phyloP scores from a whole-genome alignment of 371 early-diverging fungal genomes.

The Rhizopus microsporus region DNA sequence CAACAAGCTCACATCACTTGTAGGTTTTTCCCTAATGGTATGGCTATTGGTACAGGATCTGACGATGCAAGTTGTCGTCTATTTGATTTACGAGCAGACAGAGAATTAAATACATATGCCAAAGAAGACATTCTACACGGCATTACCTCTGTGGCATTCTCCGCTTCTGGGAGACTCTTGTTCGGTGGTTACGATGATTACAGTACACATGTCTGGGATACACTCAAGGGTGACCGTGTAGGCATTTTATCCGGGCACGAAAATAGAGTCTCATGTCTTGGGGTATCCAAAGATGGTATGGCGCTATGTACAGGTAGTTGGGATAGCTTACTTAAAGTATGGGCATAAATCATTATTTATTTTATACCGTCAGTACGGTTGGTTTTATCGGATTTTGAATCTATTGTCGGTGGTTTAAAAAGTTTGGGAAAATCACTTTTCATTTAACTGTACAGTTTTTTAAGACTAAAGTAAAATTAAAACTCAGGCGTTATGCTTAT shows the following conservation, averaged over 20 bases:
- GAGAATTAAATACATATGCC: slow-evolving; percentile 93
- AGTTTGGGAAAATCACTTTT: too few species aligned
- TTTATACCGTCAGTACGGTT: too few species aligned
- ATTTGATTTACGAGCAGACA: slow-evolving; percentile 95
- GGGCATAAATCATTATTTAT: slow-evolving; percentile 18
- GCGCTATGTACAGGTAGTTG: slow-evolving; percentile 97
- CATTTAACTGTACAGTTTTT: too few species aligned
- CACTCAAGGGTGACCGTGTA: slow-evolving; percentile 91
- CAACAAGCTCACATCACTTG: not conserved
- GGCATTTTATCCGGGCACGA: slow-evolving; percentile 95
- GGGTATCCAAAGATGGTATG: slow-evolving; percentile 95
- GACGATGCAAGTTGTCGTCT: slow-evolving; percentile 97
- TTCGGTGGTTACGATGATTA: slow-evolving; percentile 98
- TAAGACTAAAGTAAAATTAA: too few species aligned
- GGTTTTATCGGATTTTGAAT: too few species aligned
- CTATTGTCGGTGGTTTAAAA: too few species aligned
- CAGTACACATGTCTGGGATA: slow-evolving; percentile 98
- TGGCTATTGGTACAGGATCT: slow-evolving; percentile 95
- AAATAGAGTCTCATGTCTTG: slow-evolving; percentile 95
- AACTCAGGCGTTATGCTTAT: too few species aligned
- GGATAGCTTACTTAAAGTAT: slow-evolving; percentile 90
- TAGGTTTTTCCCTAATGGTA: slow-evolving; percentile 95
- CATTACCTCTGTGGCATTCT: slow-evolving; percentile 95
- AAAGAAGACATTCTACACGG: slow-evolving; percentile 95
- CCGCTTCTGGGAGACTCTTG: slow-evolving; percentile 89